These are phyloP conservation scores for Eucalyptus dawsonii DNA, from an alignment of 345 rosid species.

Conservation along the genomic window DNA sequence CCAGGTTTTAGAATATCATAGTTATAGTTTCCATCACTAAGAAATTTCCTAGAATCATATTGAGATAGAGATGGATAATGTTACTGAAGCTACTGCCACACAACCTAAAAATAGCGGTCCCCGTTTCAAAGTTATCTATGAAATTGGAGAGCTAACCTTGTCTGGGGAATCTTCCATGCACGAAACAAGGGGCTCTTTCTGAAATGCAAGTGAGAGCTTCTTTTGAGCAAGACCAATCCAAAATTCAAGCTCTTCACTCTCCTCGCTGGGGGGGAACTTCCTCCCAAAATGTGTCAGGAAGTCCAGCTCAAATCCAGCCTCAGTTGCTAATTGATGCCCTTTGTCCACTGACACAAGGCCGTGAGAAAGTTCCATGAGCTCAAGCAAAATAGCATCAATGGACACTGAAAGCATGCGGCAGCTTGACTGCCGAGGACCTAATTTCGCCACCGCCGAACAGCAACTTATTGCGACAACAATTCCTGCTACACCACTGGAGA, in stretches of 20 bases:
- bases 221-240: constrained; percentile 63
- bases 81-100: not conserved
- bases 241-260: constrained; percentile 49
- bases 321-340: constrained; percentile 38
- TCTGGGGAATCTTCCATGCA: constrained; percentile 1
- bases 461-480: constrained; percentile 47
- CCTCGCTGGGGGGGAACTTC: constrained; percentile 25
- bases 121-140: not conserved
- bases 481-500: constrained; percentile 72
- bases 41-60: not conserved
- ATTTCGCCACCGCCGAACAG: constrained; percentile 42
- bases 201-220: constrained; percentile 40
- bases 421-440: constrained; percentile 26
- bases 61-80: not conserved
- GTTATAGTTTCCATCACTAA: not conserved
- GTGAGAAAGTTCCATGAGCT: constrained; percentile 45
- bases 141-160: constrained; percentile 16
- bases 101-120: not conserved
- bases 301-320: constrained; percentile 51
- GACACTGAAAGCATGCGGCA: constrained; percentile 16
- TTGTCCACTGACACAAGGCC: constrained; percentile 38
- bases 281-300: constrained; percentile 50
- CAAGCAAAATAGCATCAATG: constrained; percentile 18
- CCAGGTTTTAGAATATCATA: not conserved
- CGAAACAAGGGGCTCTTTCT: constrained; percentile 13